A percentile compares a stretch with the other conserved stretches of the same genome.
Evolutionary conservation across 768 basidiomycete species (phyloP).

Genomic region (Calocybe cyanea): DNA sequence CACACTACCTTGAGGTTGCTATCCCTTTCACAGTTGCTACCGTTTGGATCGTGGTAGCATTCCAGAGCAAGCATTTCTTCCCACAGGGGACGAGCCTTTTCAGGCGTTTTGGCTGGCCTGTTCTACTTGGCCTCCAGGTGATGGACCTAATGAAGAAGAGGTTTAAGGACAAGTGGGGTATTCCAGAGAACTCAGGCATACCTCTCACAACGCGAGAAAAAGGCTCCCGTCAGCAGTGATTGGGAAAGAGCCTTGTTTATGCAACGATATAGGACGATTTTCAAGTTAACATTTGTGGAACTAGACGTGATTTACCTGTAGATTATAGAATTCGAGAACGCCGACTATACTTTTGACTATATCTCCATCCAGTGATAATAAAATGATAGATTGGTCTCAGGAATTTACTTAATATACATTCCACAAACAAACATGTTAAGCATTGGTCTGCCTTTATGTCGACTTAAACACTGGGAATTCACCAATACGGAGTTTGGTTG

Average conservation of each 20-base stretch:
- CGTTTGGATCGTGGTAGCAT: conserved; percentile 52
- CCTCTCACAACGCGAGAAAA: conserved; percentile 4
- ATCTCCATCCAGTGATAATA: too few relatives aligned
- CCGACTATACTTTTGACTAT: too few relatives aligned
- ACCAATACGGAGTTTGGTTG: conserved; percentile 35
- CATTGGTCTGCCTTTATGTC: conserved; percentile 3
- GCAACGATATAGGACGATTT: too few relatives aligned
- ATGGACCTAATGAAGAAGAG: too few relatives aligned
- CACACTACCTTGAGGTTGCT: conserved; percentile 39
- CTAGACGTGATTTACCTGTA: too few relatives aligned
- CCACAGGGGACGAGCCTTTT: conserved; percentile 22
- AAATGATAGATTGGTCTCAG: too few relatives aligned
- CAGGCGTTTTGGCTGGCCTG: conserved; percentile 34
- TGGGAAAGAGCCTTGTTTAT: too few relatives aligned
- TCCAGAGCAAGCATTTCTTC: conserved; percentile 43
- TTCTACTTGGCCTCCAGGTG: conserved; percentile 19
- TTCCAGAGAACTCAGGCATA: not conserved
- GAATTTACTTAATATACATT: too few relatives aligned
- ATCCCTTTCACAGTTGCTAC: conserved; percentile 45
- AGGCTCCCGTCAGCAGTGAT: not conserved
- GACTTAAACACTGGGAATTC: conserved; percentile 37
- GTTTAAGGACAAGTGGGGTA: not conserved
- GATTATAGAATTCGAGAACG: too few relatives aligned
- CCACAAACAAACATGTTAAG: not conserved
- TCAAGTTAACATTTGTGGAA: too few relatives aligned